A percentile compares a stretch with the other conserved stretches of the same genome.
phyloP scores from a whole-genome alignment of 805 yeast species.

The Ogataea trehalophila region DNA sequence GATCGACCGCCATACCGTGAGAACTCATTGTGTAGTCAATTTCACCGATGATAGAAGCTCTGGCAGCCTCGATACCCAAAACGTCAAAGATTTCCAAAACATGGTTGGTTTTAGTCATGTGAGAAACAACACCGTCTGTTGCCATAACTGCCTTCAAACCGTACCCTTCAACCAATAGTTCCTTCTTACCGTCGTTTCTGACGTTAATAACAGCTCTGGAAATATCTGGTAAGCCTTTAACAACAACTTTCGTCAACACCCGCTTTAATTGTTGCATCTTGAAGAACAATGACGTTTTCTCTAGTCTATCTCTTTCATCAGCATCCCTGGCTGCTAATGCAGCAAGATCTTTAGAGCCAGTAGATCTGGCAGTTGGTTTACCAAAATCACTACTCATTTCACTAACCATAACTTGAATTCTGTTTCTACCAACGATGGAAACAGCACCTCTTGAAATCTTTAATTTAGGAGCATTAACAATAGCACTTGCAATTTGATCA shows the following conservation, averaged over 20 bases:
- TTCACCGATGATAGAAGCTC: slow-evolving; percentile 87
- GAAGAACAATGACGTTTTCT: slow-evolving; percentile 60
- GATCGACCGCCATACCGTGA: slow-evolving; percentile 99
- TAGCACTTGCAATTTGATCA: slow-evolving; percentile 81
- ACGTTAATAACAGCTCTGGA: slow-evolving; percentile 96
- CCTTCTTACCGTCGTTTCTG: slow-evolving; percentile 79
- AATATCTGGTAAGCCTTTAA: slow-evolving; percentile 88
- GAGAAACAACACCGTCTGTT: slow-evolving; percentile 93
- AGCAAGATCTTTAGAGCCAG: slow-evolving; percentile 30
- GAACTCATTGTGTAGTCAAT: slow-evolving; percentile 97
- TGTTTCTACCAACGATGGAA: slow-evolving; percentile 57
- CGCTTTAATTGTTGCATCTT: slow-evolving; percentile 88
- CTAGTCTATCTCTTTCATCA: slow-evolving; percentile 32
- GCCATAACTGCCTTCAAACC: slow-evolving; percentile 95
- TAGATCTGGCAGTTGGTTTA: slow-evolving; percentile 39
- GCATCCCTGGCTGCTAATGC: slow-evolving; percentile 29
- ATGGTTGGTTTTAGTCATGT: slow-evolving; percentile 86
- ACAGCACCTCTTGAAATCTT: slow-evolving; percentile 76
- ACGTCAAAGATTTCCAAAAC: slow-evolving; percentile 84
- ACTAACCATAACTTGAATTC: slow-evolving; percentile 59
- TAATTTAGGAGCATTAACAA: slow-evolving; percentile 80
- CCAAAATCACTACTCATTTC: slow-evolving; percentile 35
- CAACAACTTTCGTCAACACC: slow-evolving; percentile 79
- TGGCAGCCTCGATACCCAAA: slow-evolving; percentile 96
- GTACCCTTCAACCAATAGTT: slow-evolving; percentile 94